Conservation (phyloP, 495 filamentous ascomycete genomes). For the Aspergillus cavernicola region DNA sequence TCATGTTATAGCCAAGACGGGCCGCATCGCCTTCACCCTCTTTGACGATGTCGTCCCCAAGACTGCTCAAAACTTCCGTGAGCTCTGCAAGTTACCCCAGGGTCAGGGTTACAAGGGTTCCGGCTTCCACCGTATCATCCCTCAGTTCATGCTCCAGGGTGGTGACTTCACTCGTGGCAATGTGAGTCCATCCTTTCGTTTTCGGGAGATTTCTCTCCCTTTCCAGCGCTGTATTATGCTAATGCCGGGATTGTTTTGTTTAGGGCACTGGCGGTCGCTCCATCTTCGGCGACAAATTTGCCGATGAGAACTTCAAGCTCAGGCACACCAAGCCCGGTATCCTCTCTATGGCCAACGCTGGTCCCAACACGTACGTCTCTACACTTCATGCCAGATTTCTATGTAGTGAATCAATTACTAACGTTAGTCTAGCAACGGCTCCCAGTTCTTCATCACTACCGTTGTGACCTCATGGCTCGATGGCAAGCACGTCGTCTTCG, state of each 20-base stretch:
- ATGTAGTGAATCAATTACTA: neutral
- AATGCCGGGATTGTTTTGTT: conserved; percentile 9
- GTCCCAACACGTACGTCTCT: conserved; percentile 67
- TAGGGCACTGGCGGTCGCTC: conserved; percentile 87
- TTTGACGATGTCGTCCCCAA: conserved; percentile 86
- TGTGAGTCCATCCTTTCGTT: conserved; percentile 49
- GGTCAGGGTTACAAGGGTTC: conserved; percentile 88
- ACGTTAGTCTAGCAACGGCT: conserved; percentile 71
- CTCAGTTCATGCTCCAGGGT: conserved; percentile 98
- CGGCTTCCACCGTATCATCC: conserved; percentile 94
- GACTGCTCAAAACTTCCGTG: conserved; percentile 94
- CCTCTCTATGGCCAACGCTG: conserved; percentile 96
- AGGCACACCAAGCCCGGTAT: conserved; percentile 87
- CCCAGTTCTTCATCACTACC: conserved; percentile 98
- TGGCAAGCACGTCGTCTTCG: conserved; percentile 97
- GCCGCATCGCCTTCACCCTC: conserved; percentile 87
- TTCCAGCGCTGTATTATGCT: neutral
- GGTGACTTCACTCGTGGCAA: conserved; percentile 96
- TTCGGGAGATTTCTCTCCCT: too few species aligned
- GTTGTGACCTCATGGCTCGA: conserved; percentile 89
- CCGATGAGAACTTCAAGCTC: conserved; percentile 88
- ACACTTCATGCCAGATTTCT: neutral
- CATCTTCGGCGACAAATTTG: conserved; percentile 96
- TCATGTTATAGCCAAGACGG: conserved; percentile 56
- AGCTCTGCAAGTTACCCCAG: conserved; percentile 90